Base-by-base conservation (phyloP, 2,329 filamentous ascomycete species). In the Hypomyces rosellus region DNA sequence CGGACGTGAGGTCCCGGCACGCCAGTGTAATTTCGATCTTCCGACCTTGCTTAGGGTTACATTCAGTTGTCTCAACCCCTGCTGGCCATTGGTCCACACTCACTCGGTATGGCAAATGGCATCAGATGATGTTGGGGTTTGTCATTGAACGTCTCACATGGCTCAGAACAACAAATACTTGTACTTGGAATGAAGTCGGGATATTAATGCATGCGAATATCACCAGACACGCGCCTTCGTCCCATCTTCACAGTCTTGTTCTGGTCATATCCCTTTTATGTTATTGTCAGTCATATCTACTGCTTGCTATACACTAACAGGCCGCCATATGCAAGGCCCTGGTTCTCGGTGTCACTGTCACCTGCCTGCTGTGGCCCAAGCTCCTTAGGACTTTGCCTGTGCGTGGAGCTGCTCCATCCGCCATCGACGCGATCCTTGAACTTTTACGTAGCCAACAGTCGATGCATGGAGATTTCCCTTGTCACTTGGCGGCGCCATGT, bases 361-460 rank as follows among this genome's bases (percentile, higher is more conserved):
- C 50, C 50, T 52, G 50, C 50, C 50, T 52, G 50, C 50, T 49
- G 50, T 49, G 50, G 46, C 15, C 42, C 36, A 42, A 33, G 40
- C 25, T 34, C 39, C 46, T 39, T 30, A 30, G 25, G 25, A 30
- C 25, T 40, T 46, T 39, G 33, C 38, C 48, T 33, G 18, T 34
- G 25, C 42, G 22, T 46, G 43, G 33, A 40, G 48, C 36, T 37
- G 33, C 46, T 18, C 22, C 20, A 37, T n/a, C n/a, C n/a, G n/a
- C n/a, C n/a, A n/a, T n/a, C n/a, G n/a, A n/a, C 25, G 39, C 46
- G 46, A 25, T 25, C 22, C 22, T 7, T 25, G 22, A 25, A 25
- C 22, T 25, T 25, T 25, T 25, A 25, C 22, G 22, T 25, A 25
- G 22, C 22, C 25, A 6, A 30, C 9, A 11, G 3, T 30, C 25